Evolutionary conservation across 306 rosid species (phyloP).

Genomic region (Carpinus fangiana): DNA sequence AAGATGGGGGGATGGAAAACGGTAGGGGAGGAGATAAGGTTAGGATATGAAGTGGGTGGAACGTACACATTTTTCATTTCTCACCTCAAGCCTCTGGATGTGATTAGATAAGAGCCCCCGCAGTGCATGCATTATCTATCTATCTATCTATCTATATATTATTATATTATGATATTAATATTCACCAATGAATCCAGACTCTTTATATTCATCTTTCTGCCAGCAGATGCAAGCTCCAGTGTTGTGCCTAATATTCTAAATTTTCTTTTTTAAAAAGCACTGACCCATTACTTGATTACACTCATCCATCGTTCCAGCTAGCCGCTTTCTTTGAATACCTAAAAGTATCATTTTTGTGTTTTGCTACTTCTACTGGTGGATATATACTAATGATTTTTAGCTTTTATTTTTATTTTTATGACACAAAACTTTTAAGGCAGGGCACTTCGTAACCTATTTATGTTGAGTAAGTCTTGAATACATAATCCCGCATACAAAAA

Average conservation of each 20-base stretch:
- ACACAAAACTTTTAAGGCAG: too few relatives aligned
- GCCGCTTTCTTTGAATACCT: too few relatives aligned
- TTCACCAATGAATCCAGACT: not conserved
- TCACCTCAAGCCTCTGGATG: constrained; percentile 10
- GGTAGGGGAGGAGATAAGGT: constrained; percentile 44
- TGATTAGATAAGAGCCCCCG: not conserved
- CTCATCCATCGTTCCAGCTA: too few relatives aligned
- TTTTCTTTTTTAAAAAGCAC: too few relatives aligned
- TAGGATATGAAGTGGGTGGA: constrained; percentile 54
- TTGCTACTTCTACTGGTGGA: too few relatives aligned
- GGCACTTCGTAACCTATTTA: too few relatives aligned
- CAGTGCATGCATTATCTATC: not conserved
- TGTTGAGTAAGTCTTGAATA: too few relatives aligned
- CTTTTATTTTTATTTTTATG: too few relatives aligned
- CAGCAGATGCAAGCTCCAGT: not conserved
- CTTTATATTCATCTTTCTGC: not conserved
- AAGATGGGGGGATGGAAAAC: not conserved
- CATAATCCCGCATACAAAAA: too few relatives aligned
- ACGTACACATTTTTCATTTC: constrained; percentile 38
- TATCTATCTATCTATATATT: not conserved
- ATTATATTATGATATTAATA: not conserved
- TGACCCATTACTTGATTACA: too few relatives aligned
- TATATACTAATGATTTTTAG: too few relatives aligned
- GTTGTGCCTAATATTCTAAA: not conserved
- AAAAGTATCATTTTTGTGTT: too few relatives aligned